Conservation (phyloP, 2,329 filamentous ascomycete species). For the Ceratocystis harringtonii region DNA sequence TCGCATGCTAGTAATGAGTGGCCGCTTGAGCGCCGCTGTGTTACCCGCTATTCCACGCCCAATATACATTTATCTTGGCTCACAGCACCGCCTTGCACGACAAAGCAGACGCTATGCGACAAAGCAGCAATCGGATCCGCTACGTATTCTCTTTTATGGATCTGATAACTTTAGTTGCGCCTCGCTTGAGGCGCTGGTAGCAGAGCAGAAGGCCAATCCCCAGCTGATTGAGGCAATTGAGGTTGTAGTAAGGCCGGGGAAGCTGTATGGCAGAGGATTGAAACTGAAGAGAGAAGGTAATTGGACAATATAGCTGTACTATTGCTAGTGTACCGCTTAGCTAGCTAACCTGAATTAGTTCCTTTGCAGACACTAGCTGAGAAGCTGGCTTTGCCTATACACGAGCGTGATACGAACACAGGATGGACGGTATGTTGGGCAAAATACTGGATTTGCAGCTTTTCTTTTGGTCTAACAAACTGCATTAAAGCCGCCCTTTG, state of each 20-base stretch:
- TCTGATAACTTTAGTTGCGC: slow-evolving; percentile 80
- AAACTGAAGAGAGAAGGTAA: slow-evolving; percentile 47
- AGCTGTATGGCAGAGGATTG: slow-evolving; percentile 59
- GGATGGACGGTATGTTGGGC: slow-evolving; percentile 51
- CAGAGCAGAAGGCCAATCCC: slow-evolving; percentile 38
- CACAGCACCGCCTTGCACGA: neutral
- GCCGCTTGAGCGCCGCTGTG: neutral
- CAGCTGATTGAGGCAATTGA: slow-evolving; percentile 59
- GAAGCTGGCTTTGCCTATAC: slow-evolving; percentile 48
- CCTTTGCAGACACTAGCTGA: slow-evolving; percentile 55
- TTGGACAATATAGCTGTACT: neutral
- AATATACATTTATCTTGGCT: neutral
- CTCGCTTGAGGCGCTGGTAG: slow-evolving; percentile 54
- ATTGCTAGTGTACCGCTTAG: neutral
- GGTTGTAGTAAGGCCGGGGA: slow-evolving; percentile 69
- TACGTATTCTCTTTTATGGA: slow-evolving; percentile 85
- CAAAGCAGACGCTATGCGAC: neutral
- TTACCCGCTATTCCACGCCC: neutral
- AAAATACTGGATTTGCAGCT: neutral
- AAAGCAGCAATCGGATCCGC: slow-evolving; percentile 35
- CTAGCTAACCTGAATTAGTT: slow-evolving; percentile 28
- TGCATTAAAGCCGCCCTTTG: slow-evolving; percentile 35
- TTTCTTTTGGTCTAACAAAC: slow-evolving; percentile 5
- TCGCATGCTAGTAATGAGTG: neutral
- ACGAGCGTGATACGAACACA: slow-evolving; percentile 69